Conservation (phyloP, 352 stramenopile species). For the Phytophthora lateralis region DNA sequence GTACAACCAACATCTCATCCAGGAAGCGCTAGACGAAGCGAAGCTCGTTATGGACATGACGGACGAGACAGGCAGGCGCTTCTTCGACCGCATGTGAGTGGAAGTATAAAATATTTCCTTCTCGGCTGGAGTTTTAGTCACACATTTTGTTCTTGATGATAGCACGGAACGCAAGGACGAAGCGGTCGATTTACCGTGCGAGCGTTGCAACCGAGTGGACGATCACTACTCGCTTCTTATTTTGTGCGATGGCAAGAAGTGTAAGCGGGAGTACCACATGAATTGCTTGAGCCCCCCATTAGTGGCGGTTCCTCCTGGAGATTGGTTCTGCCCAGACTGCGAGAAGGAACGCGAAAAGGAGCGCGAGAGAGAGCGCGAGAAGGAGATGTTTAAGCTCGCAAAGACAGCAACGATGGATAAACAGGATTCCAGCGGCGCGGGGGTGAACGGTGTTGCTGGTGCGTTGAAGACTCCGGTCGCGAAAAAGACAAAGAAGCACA, state of each 20-base stretch:
- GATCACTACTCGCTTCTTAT: slow-evolving; percentile 85
- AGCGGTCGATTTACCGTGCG: slow-evolving; percentile 78
- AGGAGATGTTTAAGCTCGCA: slow-evolving; percentile 41
- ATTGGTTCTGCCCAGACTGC: slow-evolving; percentile 85
- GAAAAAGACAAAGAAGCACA: slow-evolving; percentile 66
- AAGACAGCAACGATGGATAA: slow-evolving; percentile 35
- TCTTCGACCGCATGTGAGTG: slow-evolving; percentile 85
- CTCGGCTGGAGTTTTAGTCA: slow-evolving; percentile 5
- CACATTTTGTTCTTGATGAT: slow-evolving; percentile 7
- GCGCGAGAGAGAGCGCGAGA: slow-evolving; percentile 45
- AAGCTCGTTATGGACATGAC: slow-evolving; percentile 69
- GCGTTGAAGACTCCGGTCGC: slow-evolving; percentile 21
- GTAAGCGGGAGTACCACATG: slow-evolving; percentile 89
- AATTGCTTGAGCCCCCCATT: slow-evolving; percentile 79
- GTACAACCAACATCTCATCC: slow-evolving; percentile 70
- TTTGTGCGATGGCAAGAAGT: slow-evolving; percentile 83
- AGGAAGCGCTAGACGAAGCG: slow-evolving; percentile 76
- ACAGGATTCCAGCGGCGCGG: slow-evolving; percentile 16
- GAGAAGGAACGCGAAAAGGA: slow-evolving; percentile 48
- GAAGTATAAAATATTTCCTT: not conserved
- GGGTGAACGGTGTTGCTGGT: slow-evolving; percentile 23
- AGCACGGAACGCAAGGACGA: slow-evolving; percentile 79
- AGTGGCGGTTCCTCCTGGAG: slow-evolving; percentile 56
- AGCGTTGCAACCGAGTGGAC: slow-evolving; percentile 81
- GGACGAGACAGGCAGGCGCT: slow-evolving; percentile 55